Evolutionary conservation across 306 rosid genomes (phyloP).

Genomic region (Cucumis melo): DNA sequence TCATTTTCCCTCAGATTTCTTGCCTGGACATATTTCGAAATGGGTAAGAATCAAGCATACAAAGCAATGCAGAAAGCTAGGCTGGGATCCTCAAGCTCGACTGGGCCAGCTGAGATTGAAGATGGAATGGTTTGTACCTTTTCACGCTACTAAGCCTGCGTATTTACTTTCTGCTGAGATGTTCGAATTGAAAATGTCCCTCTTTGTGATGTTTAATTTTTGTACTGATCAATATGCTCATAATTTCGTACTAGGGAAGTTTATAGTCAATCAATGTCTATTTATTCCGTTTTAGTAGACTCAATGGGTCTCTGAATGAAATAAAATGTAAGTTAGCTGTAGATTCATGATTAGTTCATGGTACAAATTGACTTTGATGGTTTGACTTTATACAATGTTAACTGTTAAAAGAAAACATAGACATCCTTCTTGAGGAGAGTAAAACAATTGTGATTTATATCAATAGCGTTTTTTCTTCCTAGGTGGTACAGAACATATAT

Average conservation of each 20-base stretch:
- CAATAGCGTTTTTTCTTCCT: neutral
- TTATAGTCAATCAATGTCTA: neutral
- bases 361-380: neutral
- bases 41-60: slow-evolving; percentile 99
- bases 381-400: neutral
- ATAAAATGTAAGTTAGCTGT: neutral
- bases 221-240: neutral
- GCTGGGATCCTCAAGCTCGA: slow-evolving; percentile 66
- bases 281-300: neutral
- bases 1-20: slow-evolving; percentile 3
- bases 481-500: neutral
- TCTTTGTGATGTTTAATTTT: neutral
- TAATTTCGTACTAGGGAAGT: slow-evolving; percentile 3
- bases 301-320: neutral
- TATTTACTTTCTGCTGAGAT: neutral
- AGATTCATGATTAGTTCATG: neutral
- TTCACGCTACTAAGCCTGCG: slow-evolving; percentile 31
- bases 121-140: slow-evolving; percentile 99
- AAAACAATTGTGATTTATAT: neutral
- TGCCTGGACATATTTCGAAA: slow-evolving; percentile 11
- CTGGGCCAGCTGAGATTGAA: slow-evolving; percentile 83
- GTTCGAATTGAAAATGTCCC: neutral
- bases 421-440: neutral
- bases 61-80: slow-evolving; percentile 96
- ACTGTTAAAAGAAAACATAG: neutral